A percentile compares a stretch with the other conserved stretches of the same genome.
Evolutionary conservation across 805 yeast species (phyloP).

Genomic region (Saturnispora sanitii): DNA sequence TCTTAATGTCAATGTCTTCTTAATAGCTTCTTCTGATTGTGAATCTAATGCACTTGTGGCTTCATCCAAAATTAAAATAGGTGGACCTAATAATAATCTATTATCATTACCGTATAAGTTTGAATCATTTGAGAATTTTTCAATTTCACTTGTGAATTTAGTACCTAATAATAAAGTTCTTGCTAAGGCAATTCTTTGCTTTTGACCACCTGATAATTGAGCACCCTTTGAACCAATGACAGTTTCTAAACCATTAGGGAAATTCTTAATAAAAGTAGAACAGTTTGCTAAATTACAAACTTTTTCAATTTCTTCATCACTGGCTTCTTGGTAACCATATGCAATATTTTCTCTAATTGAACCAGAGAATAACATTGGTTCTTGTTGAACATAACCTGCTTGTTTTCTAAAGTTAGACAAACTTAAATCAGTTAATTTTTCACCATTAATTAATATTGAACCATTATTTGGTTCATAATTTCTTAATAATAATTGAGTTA

Average conservation of each 20-base stretch:
- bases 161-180: slow-evolving; percentile 59
- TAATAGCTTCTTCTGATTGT: slow-evolving; percentile 77
- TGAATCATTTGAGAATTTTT: slow-evolving; percentile 5
- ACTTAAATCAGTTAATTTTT: slow-evolving; percentile 53
- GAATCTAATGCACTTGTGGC: slow-evolving; percentile 93
- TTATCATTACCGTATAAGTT: slow-evolving; percentile 19
- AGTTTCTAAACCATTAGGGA: slow-evolving; percentile 79
- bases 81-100: slow-evolving; percentile 40
- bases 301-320: slow-evolving; percentile 45
- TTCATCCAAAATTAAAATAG: slow-evolving; percentile 79
- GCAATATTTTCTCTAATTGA: slow-evolving; percentile 73
- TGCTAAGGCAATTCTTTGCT: slow-evolving; percentile 86
- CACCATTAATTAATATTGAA: slow-evolving; percentile 50
- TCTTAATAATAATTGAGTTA: slow-evolving; percentile 67
- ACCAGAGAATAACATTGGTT: slow-evolving; percentile 82
- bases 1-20: slow-evolving; percentile 54
- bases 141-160: slow-evolving; percentile 11
- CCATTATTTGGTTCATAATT: slow-evolving; percentile 77
- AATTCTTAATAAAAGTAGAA: slow-evolving; percentile 50
- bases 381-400: slow-evolving; percentile 89
- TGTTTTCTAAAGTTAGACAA: slow-evolving; percentile 63
- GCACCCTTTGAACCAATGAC: slow-evolving; percentile 80
- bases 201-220: slow-evolving; percentile 90
- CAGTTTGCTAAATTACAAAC: slow-evolving; percentile 72
- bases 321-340: slow-evolving; percentile 59